Evolutionary conservation across 2,329 filamentous ascomycete genomes (phyloP).

Genomic region (Helminthosporium solani): DNA sequence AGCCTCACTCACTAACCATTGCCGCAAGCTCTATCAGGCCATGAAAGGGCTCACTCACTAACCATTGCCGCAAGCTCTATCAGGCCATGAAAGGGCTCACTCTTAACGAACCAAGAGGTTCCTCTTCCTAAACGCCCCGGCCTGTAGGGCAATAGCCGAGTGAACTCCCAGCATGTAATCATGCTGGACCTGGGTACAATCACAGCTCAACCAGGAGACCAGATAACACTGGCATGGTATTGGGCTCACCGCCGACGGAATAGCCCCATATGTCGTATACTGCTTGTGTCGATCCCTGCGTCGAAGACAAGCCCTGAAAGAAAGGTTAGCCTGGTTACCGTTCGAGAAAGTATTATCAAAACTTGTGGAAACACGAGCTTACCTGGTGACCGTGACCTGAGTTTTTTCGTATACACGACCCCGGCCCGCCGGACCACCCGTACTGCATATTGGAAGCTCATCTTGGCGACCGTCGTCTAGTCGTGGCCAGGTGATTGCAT

Average conservation of each 20-base stretch:
- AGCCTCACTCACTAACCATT: conserved; percentile 14
- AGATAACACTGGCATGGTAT: conserved; percentile 18
- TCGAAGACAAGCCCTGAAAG: conserved; percentile 17
- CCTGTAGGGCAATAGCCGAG: conserved; percentile 11
- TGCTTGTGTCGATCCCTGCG: conserved; percentile 15
- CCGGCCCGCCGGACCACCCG: conserved; percentile 36
- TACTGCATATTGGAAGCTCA: conserved; percentile 33
- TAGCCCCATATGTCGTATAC: conserved; percentile 10
- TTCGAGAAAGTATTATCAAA: conserved; percentile 10
- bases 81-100: background rate
- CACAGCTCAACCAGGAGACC: conserved; percentile 11
- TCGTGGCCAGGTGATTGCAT: conserved; percentile 19
- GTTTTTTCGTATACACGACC: conserved; percentile 28
- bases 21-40: conserved; percentile 7
- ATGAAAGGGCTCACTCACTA: conserved; percentile 9
- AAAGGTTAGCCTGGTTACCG: conserved; percentile 13
- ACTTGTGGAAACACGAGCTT: conserved; percentile 28
- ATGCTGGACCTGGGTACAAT: conserved; percentile 14
- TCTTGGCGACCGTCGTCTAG: conserved; percentile 33
- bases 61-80: conserved; percentile 11
- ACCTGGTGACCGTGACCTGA: conserved; percentile 21
- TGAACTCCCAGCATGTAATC: conserved; percentile 10
- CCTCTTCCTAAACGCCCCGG: conserved; percentile 9
- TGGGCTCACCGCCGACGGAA: conserved; percentile 10
- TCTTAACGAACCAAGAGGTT: conserved; percentile 3